phyloP scores from a whole-genome alignment of 1,139 yeast species.

The Scheffersomyces cryptocercus region DNA sequence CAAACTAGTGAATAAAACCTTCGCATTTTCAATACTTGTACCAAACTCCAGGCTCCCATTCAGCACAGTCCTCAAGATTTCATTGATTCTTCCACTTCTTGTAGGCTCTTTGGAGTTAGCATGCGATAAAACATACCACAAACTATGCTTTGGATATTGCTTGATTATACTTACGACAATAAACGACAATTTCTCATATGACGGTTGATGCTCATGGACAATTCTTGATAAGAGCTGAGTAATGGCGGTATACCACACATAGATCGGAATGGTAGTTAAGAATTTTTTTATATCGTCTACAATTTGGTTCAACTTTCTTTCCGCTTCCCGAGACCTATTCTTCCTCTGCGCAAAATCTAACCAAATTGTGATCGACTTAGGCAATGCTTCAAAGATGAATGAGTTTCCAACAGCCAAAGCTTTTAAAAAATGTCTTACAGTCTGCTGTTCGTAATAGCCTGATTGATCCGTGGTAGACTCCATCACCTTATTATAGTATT shows the following conservation, averaged over 20 bases:
- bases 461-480: constrained; percentile 53
- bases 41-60: constrained; percentile 15
- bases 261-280: constrained; percentile 51
- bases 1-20: constrained; percentile 34
- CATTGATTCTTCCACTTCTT: constrained; percentile 52
- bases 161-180: constrained; percentile 59
- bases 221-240: constrained; percentile 86
- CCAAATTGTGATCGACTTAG: constrained; percentile 90
- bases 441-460: constrained; percentile 69
- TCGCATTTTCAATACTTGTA: constrained; percentile 26
- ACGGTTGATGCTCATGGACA: constrained; percentile 59
- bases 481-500: constrained; percentile 73
- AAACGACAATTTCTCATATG: constrained; percentile 55
- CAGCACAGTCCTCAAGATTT: constrained; percentile 24
- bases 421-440: constrained; percentile 63
- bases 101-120: constrained; percentile 62
- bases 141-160: constrained; percentile 76
- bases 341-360: constrained; percentile 66
- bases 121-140: constrained; percentile 84
- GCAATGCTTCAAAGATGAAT: constrained; percentile 81
- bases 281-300: constrained; percentile 55
- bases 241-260: constrained; percentile 80
- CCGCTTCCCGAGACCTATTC: constrained; percentile 28
- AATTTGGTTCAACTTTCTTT: constrained; percentile 45
- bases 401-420: constrained; percentile 71